These are phyloP conservation scores for Halophytophthora polymorphica DNA, from an alignment of 352 stramenopile genomes.

Conservation along the genomic window DNA sequence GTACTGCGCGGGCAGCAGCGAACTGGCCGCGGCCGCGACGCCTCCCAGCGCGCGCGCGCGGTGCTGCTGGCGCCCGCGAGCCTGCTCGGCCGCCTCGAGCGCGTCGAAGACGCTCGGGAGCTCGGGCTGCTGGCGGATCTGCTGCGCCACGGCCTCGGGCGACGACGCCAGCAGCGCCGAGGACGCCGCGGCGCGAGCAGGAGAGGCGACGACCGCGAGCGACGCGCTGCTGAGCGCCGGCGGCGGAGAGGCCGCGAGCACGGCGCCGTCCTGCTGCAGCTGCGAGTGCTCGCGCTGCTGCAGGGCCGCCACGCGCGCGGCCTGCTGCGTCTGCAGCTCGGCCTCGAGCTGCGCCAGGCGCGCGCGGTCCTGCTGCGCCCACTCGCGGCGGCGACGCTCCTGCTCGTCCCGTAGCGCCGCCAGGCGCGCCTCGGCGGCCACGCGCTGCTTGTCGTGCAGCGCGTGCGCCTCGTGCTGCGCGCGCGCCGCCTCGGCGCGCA, in stretches of 20 bases:
- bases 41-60: constrained; percentile 18
- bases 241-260: constrained; percentile 6
- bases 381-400: constrained; percentile 57
- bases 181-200: constrained; percentile 1
- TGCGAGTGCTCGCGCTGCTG: constrained; percentile 32
- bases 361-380: constrained; percentile 61
- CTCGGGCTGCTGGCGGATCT: constrained; percentile 35
- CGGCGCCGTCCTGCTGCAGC: constrained; percentile 22
- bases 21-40: constrained; percentile 6
- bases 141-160: constrained; percentile 28
- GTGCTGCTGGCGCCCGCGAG: constrained; percentile 31
- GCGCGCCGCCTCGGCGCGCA: constrained; percentile 42
- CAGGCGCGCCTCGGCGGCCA: constrained; percentile 55
- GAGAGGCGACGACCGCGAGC: constrained; percentile 5
- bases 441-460: constrained; percentile 37
- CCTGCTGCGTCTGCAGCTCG: constrained; percentile 43
- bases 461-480: constrained; percentile 40
- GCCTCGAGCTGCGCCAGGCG: constrained; percentile 45
- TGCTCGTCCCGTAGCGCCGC: constrained; percentile 60
- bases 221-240: constrained; percentile 12
- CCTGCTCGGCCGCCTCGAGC: constrained; percentile 68
- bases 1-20: constrained; percentile 19
- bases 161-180: constrained; percentile 15
- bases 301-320: constrained; percentile 25
- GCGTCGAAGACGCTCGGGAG: constrained; percentile 77